Conservation (phyloP, 2,329 filamentous ascomycete genomes). For the Fusarium poae region DNA sequence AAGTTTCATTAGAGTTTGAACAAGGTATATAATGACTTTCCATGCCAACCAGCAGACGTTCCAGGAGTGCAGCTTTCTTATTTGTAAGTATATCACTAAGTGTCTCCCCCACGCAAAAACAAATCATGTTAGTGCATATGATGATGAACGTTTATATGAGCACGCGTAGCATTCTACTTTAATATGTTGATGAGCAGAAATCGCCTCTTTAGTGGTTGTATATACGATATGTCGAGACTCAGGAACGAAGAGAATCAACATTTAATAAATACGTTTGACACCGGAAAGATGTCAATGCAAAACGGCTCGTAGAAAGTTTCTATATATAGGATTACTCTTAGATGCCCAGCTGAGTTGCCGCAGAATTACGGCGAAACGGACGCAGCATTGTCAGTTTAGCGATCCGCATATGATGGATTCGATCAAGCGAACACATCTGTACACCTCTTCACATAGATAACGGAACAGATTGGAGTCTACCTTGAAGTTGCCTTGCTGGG, state of each 20-base stretch:
- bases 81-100: not conserved
- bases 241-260: not conserved
- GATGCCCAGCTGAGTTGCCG: not conserved
- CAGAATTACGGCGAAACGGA: not conserved
- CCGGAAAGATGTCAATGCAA: not conserved
- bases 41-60: not conserved
- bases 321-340: too few relatives aligned
- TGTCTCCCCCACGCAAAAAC: not conserved
- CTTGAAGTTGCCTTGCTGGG: not conserved
- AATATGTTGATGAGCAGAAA: not conserved
- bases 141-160: not conserved
- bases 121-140: not conserved
- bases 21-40: not conserved
- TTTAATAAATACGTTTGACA: not conserved
- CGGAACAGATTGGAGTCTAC: not conserved
- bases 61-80: not conserved
- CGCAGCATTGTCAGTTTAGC: not conserved
- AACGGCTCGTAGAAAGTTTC: accelerated
- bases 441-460: not conserved
- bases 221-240: not conserved
- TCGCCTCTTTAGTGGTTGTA: not conserved
- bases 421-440: not conserved
- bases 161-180: too few relatives aligned
- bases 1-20: not conserved
- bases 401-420: not conserved